Conservation (phyloP, 2,329 filamentous ascomycete species). For the Huntiella abstrusa region DNA sequence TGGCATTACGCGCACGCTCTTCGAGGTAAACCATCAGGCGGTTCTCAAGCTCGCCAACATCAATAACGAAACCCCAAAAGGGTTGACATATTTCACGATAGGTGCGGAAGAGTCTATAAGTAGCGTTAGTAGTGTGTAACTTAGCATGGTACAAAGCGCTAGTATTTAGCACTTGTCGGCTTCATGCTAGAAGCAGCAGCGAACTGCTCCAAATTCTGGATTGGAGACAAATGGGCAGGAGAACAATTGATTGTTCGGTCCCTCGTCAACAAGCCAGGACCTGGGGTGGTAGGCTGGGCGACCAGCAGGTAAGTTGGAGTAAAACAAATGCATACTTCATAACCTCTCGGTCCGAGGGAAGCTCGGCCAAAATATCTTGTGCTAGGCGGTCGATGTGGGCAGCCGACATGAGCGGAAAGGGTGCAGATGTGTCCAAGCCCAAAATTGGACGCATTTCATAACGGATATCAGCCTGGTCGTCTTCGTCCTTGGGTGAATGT, state of each 20-base stretch:
- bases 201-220: too few relatives aligned
- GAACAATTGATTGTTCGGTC: background rate
- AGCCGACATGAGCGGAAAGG: conserved; percentile 48
- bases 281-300: too few relatives aligned
- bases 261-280: background rate
- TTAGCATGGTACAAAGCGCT: too few relatives aligned
- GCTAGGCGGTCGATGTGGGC: conserved; percentile 41
- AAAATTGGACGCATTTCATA: conserved; percentile 48
- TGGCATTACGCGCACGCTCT: conserved; percentile 38
- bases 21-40: conserved; percentile 47
- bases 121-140: background rate
- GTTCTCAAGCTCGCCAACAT: conserved; percentile 46
- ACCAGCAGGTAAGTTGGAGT: background rate
- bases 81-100: conserved; percentile 50
- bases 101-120: conserved; percentile 37
- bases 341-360: conserved; percentile 46
- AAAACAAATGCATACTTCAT: conserved; percentile 34
- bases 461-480: conserved; percentile 36
- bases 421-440: conserved; percentile 45
- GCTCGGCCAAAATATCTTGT: conserved; percentile 39
- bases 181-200: too few relatives aligned
- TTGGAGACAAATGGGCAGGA: background rate
- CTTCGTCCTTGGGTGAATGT: conserved; percentile 31
- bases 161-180: too few relatives aligned
- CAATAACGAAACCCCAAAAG: conserved; percentile 49